Base-by-base conservation (phyloP, 1,284 basidiomycete genomes). In the Fomitopsis pinicola region DNA sequence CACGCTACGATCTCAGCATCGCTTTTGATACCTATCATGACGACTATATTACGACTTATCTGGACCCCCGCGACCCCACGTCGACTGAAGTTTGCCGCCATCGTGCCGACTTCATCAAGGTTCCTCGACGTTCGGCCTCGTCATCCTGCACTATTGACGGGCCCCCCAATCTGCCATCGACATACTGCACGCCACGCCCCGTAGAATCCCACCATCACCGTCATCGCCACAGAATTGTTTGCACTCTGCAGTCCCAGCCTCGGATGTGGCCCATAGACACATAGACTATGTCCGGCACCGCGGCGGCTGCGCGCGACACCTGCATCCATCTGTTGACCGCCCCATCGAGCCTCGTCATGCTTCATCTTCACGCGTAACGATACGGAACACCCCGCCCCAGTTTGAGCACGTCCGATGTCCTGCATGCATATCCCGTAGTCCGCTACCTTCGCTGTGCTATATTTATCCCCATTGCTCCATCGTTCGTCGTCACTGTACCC, bases 351-450 rank as follows among this genome's bases (percentile, higher is more conserved):
- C 35, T 42, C 52, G 54, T 55, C 50, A 59, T 60, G 54, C 42
- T 26, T 44, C 59, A 56, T 36, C 33, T 35, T 44, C 59, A 56
- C 45, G 59, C 35, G 36, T 54, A 40, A 54, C 30, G 45, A 40
- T 60, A 56, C 57, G 46, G 45, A 33, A 42, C 52, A 55, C 42
- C 54, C 59, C 19, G 22, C 22, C 19, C 40, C 52, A 28, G 12
- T 17, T 10, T 56, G 54, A 42, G 50, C 57, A 57, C 55, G 42
- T 54, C 55, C 33, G 44, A 30, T 38, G 28, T 40, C 45, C 45
- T 35, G 59, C 59, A 60, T 59, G 54, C 59, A 60, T 60, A 60
- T 50, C 28, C 42, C 58, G 33, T 55, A 59, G 52, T 59, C 42
- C 30, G 28, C 40, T 44, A 36, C 28, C 44, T 28, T 53, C 52